A percentile compares a stretch with the other conserved stretches of the same genome.
phyloP scores from a whole-genome alignment of 73 alveolate species.

The Blepharisma stoltei region DNA sequence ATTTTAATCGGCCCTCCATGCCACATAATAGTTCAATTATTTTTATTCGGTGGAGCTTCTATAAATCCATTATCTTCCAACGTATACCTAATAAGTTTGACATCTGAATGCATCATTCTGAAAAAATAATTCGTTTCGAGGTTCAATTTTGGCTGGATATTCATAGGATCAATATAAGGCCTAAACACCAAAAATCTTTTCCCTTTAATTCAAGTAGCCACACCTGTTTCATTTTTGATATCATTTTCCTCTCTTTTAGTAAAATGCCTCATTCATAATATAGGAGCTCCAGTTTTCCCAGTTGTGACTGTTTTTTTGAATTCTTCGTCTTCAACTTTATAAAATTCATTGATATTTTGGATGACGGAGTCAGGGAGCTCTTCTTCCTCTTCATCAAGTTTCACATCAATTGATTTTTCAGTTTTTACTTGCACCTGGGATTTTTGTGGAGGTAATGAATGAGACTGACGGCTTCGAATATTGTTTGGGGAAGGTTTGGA shows the following conservation, averaged over 20 bases:
- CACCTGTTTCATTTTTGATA: conserved; percentile 14
- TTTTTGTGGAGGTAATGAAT: no score
- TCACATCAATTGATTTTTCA: no score
- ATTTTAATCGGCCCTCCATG: conserved; percentile 41
- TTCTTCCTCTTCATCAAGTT: no score
- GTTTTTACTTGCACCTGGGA: no score
- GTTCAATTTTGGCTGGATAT: conserved; percentile 41
- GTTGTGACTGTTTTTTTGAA: neutral
- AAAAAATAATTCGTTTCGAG: conserved; percentile 46
- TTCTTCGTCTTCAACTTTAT: neutral
- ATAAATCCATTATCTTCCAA: conserved; percentile 75
- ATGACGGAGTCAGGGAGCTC: neutral
- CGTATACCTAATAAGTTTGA: conserved; percentile 50
- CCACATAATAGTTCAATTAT: conserved; percentile 65
- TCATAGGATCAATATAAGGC: conserved; percentile 54
- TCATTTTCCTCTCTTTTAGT: no score
- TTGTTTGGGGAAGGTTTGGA: conserved; percentile 2
- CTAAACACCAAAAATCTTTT: conserved; percentile 46
- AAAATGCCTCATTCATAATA: neutral
- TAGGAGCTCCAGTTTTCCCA: conserved; percentile 29
- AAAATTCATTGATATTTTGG: conserved; percentile 5
- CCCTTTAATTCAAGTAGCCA: neutral
- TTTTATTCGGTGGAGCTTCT: conserved; percentile 42
- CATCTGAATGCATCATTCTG: conserved; percentile 52
- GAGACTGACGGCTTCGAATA: neutral